A percentile compares a stretch with the other conserved stretches of the same genome.
Conservation (phyloP, 495 filamentous ascomycete genomes). For the Astrothelium macrocarpum region DNA sequence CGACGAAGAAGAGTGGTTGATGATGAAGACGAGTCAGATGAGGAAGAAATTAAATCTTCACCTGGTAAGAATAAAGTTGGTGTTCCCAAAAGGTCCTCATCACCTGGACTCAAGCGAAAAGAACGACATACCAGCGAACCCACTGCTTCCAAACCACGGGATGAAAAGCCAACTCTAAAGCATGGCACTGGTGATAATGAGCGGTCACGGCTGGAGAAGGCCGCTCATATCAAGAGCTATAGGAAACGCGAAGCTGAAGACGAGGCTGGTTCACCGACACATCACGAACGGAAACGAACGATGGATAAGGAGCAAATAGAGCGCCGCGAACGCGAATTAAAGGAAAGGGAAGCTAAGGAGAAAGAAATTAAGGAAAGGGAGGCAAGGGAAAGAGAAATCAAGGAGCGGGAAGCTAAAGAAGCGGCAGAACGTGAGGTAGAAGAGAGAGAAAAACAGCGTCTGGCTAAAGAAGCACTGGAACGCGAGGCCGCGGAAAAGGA, state of each 20-base stretch:
- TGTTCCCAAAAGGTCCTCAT: neutral
- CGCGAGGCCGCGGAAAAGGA: conserved; percentile 9
- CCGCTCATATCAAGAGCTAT: neutral
- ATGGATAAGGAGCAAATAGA: conserved; percentile 14
- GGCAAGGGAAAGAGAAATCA: conserved; percentile 9
- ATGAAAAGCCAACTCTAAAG: conserved; percentile 1
- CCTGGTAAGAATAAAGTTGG: neutral
- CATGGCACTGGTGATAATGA: conserved; percentile 15
- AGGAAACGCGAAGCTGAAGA: neutral
- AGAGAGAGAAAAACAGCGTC: conserved; percentile 11
- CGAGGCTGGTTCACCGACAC: conserved; percentile 7
- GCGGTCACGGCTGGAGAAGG: conserved; percentile 13
- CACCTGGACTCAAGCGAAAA: neutral
- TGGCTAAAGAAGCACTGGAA: conserved; percentile 9
- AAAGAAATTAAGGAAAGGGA: conserved; percentile 14
- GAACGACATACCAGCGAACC: conserved; percentile 3
- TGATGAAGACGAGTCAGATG: neutral
- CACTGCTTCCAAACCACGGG: neutral
- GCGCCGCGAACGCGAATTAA: neutral
- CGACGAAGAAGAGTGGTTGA: conserved; percentile 4
- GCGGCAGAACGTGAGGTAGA: conserved; percentile 20
- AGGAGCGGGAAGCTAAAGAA: conserved; percentile 21
- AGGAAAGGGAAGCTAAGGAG: conserved; percentile 7
- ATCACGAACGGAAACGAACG: conserved; percentile 10
- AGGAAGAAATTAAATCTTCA: neutral